These are phyloP conservation scores for Leccinum incarnatum DNA, from an alignment of 768 basidiomycete genomes.

Conservation along the genomic window DNA sequence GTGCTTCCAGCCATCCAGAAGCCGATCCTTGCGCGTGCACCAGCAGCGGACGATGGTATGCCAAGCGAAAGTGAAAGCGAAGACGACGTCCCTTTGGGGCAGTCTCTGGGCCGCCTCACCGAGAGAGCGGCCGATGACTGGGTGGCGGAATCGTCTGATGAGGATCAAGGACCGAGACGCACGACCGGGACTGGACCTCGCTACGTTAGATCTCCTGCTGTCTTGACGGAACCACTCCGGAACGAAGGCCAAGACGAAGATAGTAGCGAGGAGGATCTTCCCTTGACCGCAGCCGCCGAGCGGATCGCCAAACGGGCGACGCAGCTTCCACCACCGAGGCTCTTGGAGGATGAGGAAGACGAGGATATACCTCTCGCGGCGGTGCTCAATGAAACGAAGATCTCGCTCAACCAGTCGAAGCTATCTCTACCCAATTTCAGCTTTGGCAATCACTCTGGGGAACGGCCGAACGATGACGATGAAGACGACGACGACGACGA, in stretches of 20 bases:
- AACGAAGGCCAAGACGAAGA: conserved; percentile 39
- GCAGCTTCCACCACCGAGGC: conserved; percentile 19
- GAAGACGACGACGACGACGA: conserved; percentile 56
- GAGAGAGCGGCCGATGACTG: conserved; percentile 34
- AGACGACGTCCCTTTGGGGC: conserved; percentile 29
- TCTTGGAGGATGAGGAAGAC: conserved; percentile 49
- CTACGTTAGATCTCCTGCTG: conserved; percentile 26
- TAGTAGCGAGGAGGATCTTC: conserved; percentile 81
- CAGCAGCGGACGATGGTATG: conserved; percentile 37
- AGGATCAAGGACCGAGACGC: conserved; percentile 49
- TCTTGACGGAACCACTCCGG: neutral
- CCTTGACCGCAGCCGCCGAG: conserved; percentile 62
- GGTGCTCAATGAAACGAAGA: conserved; percentile 48
- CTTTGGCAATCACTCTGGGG: conserved; percentile 34
- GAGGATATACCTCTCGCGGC: conserved; percentile 62
- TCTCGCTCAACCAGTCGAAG: conserved; percentile 42
- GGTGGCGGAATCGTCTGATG: conserved; percentile 65
- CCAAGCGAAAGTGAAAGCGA: conserved; percentile 56
- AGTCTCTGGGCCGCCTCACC: conserved; percentile 12
- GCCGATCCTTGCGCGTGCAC: conserved; percentile 30
- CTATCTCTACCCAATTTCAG: conserved; percentile 43
- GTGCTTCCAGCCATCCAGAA: conserved; percentile 37
- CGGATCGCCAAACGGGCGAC: conserved; percentile 50
- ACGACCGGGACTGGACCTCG: conserved; percentile 59
- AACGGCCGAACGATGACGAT: conserved; percentile 19